phyloP scores from a whole-genome alignment of 306 rosid genomes.

The Acacia crassicarpa region DNA sequence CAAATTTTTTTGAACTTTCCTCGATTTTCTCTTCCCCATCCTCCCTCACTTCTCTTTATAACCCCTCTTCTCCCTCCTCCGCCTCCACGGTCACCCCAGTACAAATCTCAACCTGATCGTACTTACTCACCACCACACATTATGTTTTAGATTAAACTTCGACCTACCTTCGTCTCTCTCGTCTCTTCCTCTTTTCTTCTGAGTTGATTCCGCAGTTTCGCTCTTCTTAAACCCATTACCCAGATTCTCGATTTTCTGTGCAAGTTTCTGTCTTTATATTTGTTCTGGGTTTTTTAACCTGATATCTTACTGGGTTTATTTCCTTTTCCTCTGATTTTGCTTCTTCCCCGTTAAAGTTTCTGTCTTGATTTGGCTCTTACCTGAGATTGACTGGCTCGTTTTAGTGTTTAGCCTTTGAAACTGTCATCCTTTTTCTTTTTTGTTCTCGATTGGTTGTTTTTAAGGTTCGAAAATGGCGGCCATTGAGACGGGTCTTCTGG shows the following conservation, averaged over 20 bases:
- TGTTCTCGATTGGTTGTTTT: neutral
- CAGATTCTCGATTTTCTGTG: neutral
- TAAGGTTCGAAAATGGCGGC: conserved; percentile 42
- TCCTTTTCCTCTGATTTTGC: neutral
- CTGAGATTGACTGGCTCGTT: neutral
- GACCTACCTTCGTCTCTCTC: neutral
- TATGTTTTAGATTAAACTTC: neutral
- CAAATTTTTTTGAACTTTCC: neutral
- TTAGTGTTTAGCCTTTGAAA: neutral
- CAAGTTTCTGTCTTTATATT: neutral
- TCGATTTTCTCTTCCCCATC: neutral
- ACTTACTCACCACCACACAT: neutral
- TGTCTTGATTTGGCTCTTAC: neutral
- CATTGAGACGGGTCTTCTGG: conserved; percentile 60
- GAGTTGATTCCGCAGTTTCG: neutral
- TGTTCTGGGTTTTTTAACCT: neutral
- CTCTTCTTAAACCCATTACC: neutral
- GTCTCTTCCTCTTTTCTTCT: neutral
- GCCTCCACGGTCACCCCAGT: neutral
- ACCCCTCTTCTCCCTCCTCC: neutral
- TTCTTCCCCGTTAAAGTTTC: neutral
- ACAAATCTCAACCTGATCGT: neutral
- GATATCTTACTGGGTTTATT: neutral
- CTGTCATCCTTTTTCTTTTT: too few relatives aligned
- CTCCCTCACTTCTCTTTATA: conserved; percentile 1